Evolutionary conservation across 2,329 filamentous ascomycete species (phyloP).

Genomic region (Cladosporium sp.): DNA sequence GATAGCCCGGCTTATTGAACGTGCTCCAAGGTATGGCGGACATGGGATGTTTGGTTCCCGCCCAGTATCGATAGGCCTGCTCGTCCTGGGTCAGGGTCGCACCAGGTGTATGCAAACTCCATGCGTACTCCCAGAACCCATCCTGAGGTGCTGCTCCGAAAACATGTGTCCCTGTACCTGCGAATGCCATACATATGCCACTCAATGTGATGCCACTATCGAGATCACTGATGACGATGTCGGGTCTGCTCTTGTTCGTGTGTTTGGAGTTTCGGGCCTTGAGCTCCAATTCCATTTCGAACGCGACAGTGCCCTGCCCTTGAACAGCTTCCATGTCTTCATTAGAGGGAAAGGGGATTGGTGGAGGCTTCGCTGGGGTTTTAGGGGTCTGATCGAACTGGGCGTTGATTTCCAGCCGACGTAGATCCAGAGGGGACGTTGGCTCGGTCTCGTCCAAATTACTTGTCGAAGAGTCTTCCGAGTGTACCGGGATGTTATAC

Average conservation of each 20-base stretch:
- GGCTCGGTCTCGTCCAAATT: not conserved
- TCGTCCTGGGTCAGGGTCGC: not conserved
- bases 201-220: slow-evolving; percentile 86
- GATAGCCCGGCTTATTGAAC: slow-evolving; percentile 67
- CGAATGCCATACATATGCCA: slow-evolving; percentile 72
- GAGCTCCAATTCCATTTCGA: slow-evolving; percentile 78
- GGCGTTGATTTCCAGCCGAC: slow-evolving; percentile 1
- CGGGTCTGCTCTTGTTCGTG: slow-evolving; percentile 26
- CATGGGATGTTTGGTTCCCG: not conserved
- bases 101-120: not conserved
- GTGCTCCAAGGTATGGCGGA: slow-evolving; percentile 64
- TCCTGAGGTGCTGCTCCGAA: slow-evolving; percentile 78
- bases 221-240: slow-evolving; percentile 69
- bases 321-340: slow-evolving; percentile 89
- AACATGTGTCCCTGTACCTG: slow-evolving; percentile 67
- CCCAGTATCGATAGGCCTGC: not conserved
- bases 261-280: not conserved
- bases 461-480: not conserved
- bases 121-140: slow-evolving; percentile 3
- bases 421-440: not conserved
- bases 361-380: slow-evolving; percentile 60
- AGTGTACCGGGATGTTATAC: slow-evolving; percentile 1
- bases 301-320: slow-evolving; percentile 82
- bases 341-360: slow-evolving; percentile 80
- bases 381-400: not conserved